Percentiles rank a stretch among this genome's conserved stretches.
Conservation (phyloP, 1,139 yeast genomes). For the Candida mesenterica region DNA sequence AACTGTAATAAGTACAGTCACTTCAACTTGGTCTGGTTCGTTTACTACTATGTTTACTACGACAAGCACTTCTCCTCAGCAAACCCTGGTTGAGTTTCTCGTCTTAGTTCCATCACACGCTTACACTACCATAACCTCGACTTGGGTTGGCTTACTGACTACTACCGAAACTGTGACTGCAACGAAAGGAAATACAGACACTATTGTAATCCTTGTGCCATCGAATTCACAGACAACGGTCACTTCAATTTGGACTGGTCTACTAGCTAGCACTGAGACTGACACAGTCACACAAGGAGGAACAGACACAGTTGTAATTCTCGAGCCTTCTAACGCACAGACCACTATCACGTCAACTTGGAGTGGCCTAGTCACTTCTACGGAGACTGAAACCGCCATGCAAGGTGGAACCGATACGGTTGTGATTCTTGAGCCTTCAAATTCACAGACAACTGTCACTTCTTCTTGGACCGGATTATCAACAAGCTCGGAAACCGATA, state of each 20-base stretch:
- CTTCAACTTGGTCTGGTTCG: constrained; percentile 5
- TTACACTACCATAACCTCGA: not conserved
- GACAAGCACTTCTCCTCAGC: constrained; percentile 11
- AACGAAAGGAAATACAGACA: not conserved
- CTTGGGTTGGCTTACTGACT: not conserved
- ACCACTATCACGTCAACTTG: constrained; percentile 9
- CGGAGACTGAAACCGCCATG: constrained; percentile 9
- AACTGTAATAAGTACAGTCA: constrained; percentile 12
- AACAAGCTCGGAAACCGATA: constrained; percentile 8
- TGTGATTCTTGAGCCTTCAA: constrained; percentile 4
- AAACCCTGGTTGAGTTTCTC: constrained; percentile 5
- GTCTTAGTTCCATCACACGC: constrained; percentile 4
- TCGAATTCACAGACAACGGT: not conserved
- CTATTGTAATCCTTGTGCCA: not conserved
- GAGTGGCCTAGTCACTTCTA: constrained; percentile 6
- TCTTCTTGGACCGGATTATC: constrained; percentile 4
- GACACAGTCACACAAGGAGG: constrained; percentile 1
- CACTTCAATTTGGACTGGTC: constrained; percentile 1
- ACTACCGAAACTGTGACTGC: not conserved
- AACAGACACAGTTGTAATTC: constrained; percentile 6
- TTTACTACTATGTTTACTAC: constrained; percentile 6
- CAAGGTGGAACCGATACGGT: constrained; percentile 10
- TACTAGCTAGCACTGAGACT: not conserved
- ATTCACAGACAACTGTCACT: constrained; percentile 8
- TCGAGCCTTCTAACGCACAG: constrained; percentile 8